Base-by-base conservation (phyloP, 2,329 filamentous ascomycete species). In the Colletotrichum sp. region DNA sequence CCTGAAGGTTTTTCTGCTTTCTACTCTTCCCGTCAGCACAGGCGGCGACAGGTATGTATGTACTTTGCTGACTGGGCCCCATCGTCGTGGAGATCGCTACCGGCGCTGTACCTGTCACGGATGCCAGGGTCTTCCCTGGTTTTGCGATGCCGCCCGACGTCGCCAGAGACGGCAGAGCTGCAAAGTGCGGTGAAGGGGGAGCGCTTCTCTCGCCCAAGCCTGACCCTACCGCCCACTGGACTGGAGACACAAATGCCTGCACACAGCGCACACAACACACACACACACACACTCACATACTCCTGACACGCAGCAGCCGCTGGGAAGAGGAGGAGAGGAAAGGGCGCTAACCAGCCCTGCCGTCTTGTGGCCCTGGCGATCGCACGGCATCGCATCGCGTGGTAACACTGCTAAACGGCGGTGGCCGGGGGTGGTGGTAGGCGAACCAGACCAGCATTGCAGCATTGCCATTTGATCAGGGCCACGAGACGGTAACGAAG, bases 181-280 rank as follows among this genome's bases (percentile, higher is more conserved):
- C 66, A 72, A 75, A 75, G 72, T 75, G 72, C 72, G 72, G 72
- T 75, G 72, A 71, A 69, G 18, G 36, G 48, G 15, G 16, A 28
- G 55, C 27, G 22, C 56, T 10, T 34, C 43, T 4, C n/a, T 69
- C n/a, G 58, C 30, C 18, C 18, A 61, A 6, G 28, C 30, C 58
- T 30, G 16, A 22, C 5, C 30, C 58, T 30, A 15, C 18, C 30
- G n/a, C 36, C 60, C 60, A 34, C 60, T 62, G 18, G 30, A 62
- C 60, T 62, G 60, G 60, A 34, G 5, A 48, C 25, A 52, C 18
- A 39, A 65, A 48, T 48, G 43, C 43, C n/a, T 48, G 43, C 43
- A 52, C 43, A 13, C 32, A 34, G 10, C 32, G 22, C 22, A 22
- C 3, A 22, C 22, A 22, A 22, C 22, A 22, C 22, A 22, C 22